A percentile compares a stretch with the other conserved stretches of the same genome.
phyloP scores from a whole-genome alignment of 257 asterid genomes.

The Salvia hispanica region DNA sequence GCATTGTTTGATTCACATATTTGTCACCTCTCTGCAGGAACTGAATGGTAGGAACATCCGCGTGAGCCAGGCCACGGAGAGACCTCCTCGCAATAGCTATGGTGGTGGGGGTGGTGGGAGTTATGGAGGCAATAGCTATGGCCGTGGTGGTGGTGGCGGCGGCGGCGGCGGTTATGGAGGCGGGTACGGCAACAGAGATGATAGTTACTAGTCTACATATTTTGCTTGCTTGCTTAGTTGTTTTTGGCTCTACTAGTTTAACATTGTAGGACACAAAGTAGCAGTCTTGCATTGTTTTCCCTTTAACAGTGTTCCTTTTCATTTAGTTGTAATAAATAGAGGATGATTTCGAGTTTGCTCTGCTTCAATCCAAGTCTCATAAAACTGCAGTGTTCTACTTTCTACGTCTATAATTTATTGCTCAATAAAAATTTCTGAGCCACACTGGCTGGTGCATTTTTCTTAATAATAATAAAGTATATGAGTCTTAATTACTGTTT shows the following conservation, averaged over 20 bases:
- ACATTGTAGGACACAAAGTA: constrained; percentile 1
- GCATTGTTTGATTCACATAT: background rate
- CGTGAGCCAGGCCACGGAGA: constrained; percentile 31
- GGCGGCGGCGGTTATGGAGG: constrained; percentile 9
- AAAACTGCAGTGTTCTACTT: no score
- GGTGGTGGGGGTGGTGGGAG: constrained; percentile 12
- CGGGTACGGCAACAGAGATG: background rate
- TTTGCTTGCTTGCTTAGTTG: background rate
- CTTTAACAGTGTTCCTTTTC: background rate
- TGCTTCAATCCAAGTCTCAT: background rate
- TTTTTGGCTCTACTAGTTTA: background rate
- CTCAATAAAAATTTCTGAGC: no score
- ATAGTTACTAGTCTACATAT: constrained; percentile 12
- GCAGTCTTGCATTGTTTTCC: background rate
- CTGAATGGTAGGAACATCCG: constrained; percentile 32
- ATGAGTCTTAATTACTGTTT: no score
- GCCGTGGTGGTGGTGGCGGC: constrained; percentile 1
- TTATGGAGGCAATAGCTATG: background rate
- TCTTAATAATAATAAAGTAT: no score
- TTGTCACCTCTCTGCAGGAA: constrained; percentile 14
- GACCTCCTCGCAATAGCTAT: constrained; percentile 34
- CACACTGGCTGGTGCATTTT: no score
- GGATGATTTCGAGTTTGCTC: background rate
- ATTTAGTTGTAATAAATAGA: constrained; percentile 6
- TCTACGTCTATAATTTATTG: no score